Percentiles rank a stretch among this genome's conserved stretches.
These are phyloP conservation scores for Starmerella tilneyi DNA, from an alignment of 805 yeast genomes.

Conservation along the genomic window DNA sequence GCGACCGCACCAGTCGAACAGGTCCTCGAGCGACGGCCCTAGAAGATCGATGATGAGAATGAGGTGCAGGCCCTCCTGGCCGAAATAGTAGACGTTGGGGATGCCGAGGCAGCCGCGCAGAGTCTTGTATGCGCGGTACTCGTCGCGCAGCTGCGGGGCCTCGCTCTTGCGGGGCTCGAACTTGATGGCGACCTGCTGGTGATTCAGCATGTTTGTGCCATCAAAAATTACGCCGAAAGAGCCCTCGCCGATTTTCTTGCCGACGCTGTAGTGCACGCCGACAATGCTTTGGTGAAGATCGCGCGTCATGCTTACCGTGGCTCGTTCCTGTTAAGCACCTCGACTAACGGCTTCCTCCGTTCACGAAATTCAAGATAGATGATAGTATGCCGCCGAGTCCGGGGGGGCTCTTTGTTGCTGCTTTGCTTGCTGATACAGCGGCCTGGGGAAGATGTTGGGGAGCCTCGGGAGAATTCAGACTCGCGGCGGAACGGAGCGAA, in stretches of 20 bases:
- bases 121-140: constrained; percentile 87
- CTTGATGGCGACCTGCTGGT: constrained; percentile 89
- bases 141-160: constrained; percentile 95
- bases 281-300: constrained; percentile 36
- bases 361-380: too few species aligned
- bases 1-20: constrained; percentile 97
- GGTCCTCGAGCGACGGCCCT: constrained; percentile 92
- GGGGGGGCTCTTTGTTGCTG: background rate
- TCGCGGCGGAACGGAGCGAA: constrained; percentile 1
- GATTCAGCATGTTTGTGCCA: constrained; percentile 85
- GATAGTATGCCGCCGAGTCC: background rate
- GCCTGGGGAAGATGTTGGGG: background rate
- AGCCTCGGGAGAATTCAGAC: background rate
- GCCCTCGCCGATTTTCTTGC: constrained; percentile 97
- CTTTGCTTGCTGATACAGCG: background rate
- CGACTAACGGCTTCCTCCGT: too few species aligned
- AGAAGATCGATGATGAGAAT: constrained; percentile 85
- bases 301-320: constrained; percentile 14
- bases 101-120: constrained; percentile 74
- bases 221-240: constrained; percentile 96
- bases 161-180: constrained; percentile 92
- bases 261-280: constrained; percentile 92
- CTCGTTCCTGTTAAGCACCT: background rate
- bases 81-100: constrained; percentile 95
- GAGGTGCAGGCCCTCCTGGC: constrained; percentile 96